Base-by-base conservation (phyloP, 2,329 filamentous ascomycete genomes). In the Calycina marina region DNA sequence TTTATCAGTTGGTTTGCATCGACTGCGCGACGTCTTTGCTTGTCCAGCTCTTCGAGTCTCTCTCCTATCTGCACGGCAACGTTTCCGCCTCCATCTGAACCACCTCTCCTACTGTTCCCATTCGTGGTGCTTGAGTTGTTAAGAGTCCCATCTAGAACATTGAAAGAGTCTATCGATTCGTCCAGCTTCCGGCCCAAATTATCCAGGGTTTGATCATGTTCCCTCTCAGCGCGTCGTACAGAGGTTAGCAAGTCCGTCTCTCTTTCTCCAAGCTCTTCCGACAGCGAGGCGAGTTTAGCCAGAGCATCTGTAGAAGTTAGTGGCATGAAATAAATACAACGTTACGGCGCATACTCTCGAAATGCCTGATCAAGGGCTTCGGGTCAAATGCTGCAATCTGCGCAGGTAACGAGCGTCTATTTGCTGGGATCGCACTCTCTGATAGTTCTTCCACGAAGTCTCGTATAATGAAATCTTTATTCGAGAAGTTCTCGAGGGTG, bases 391-490 rank as follows among this genome's bases (percentile, higher is more conserved):
- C 59, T 40, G 67, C 65, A n/a, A n/a, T n/a, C 51, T 63, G 65
- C 39, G 61, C 63, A 41, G 70, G 67, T 5, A 71, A 75, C 10
- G 86, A 94, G 38, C 82, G 78, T 33, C 90, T 81, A 50, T 77
- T 81, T 14, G 68, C 64, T n/a, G 82, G 77, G 20, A 84, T 70
- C 14, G 84, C 81, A 45, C 67, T 80, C 41, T 96, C 86, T 31
- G 88, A 90, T 36, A 98, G 74, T 31, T 77, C 73, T 55, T 98
- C 92, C 47, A 98, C 77, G 54, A 98, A 98, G 60, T 98, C 90
- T 51, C 93, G 85, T 44, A 96, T 88, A 41, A 96, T 94, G 52
- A 96, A 98, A 59, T 96, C 90, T 49, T 81, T 81, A 54, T 67
- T 81, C 36, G 82, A 82, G 57, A 86, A 84, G 59, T 86, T 85